Evolutionary conservation across 345 rosid species (phyloP).

Genomic region (Populus alba): DNA sequence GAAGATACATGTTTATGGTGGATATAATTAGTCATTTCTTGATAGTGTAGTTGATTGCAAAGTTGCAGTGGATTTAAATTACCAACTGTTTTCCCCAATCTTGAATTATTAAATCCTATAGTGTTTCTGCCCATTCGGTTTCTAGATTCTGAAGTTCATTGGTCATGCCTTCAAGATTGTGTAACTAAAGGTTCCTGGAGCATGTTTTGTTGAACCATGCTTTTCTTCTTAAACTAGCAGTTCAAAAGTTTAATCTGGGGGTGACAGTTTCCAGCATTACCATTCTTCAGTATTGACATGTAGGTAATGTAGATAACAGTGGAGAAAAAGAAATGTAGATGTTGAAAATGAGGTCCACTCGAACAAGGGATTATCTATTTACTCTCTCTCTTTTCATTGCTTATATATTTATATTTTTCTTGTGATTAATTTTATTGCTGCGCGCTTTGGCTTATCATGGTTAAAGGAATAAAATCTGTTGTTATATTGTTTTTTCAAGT

Average conservation of each 20-base stretch:
- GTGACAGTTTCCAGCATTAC: conserved; percentile 26
- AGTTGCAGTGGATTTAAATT: not conserved
- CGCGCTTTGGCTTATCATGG: not conserved
- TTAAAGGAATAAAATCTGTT: conserved; percentile 16
- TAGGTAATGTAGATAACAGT: conserved; percentile 66
- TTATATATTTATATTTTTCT: not conserved
- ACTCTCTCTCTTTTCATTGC: conserved; percentile 25
- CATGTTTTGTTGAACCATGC: conserved; percentile 2
- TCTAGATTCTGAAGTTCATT: not conserved
- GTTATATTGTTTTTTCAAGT: conserved; percentile 44
- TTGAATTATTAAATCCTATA: not conserved
- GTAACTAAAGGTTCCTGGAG: not conserved
- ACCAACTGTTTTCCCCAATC: not conserved
- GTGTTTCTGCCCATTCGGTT: not conserved
- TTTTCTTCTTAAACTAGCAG: conserved; percentile 8
- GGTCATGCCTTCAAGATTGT: not conserved
- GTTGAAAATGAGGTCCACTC: conserved; percentile 54
- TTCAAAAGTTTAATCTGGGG: conserved; percentile 15
- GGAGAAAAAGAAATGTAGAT: conserved; percentile 51
- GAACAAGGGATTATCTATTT: conserved; percentile 29
- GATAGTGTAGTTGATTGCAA: not conserved
- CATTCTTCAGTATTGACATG: conserved; percentile 42
- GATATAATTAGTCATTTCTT: too few relatives aligned
- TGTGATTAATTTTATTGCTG: conserved; percentile 3
- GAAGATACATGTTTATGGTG: too few relatives aligned